Base-by-base conservation (phyloP, 768 basidiomycete genomes). In the Mycena venus region DNA sequence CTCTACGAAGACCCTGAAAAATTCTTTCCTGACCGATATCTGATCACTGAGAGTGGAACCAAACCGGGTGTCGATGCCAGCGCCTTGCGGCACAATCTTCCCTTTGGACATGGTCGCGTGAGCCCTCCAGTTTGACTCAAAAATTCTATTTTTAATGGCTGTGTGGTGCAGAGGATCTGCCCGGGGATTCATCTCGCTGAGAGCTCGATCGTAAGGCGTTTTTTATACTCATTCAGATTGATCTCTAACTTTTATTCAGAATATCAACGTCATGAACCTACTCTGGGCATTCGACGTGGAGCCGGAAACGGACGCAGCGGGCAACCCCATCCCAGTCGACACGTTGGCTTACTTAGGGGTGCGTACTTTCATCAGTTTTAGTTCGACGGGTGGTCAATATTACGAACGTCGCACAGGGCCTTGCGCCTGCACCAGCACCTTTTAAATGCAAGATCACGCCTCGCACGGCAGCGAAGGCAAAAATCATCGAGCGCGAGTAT, bases 401-500 rank as follows among this genome's bases (percentile, higher is more conserved):
- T 44, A 6, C 36, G 6, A 38, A 38, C 42, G 11, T 17, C 17
- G 42, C 17, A 10, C 42, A 44, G 42, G 42, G 42, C 17, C 42
- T 44, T 19, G 42, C 42, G 42, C 42, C 42, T n/a, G 3, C 44
- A 47, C 44, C 44, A n/a, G 44, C 19, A 21, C 44, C 44, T 2
- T 21, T 47, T 17, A 68, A 76, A 32, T 79, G 77, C 61, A 27
- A 42, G 7, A 79, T 81, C 56, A 74, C 25, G 2, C 75, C 76
- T 31, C 77, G 80, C 5, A 68, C 68, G 44, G 14, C 21, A 27
- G 36, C 25, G 23, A 49, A 71, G 40, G 74, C 62, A 14, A 70
- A 70, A 23, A 49, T 77, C 31, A 77, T 78, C 58, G 47, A 74
- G 40, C 70, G 42, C n/a, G 64, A 70, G 34, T 77, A 68, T 40